Evolutionary conservation across 768 basidiomycete species (phyloP), one percentile per base, ranked within the genome.

Genomic region (Mycena vulgaris): DNA sequence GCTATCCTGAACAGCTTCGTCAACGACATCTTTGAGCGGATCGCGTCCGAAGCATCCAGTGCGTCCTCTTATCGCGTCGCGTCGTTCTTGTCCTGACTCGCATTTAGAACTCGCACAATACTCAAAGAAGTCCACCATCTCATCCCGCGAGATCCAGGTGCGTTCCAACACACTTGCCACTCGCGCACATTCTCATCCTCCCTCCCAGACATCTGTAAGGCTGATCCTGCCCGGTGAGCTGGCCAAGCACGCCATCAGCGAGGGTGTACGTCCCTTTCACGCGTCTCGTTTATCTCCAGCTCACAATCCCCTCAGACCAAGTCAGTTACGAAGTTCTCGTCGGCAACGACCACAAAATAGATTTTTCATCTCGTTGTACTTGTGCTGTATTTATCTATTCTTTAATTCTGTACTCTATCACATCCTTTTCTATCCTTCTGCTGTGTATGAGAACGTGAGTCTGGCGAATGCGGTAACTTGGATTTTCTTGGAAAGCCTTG

Each of bases 41-140:
- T 96, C 76, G 95, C 95, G 17, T 90, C 92, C 0, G 95, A 96
- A 80, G 95, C 95, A 48, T 95, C 95, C 66, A 95, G 93, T 95
- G 75, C 42, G 92, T 88, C 4, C 25, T 28, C 31, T 49, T 9
- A 13, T 6, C 23, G 2, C 13, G 2, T 31, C 10, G 13, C n/a
- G 27, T 49, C 10, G 0, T 56, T 33, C 14, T 39, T 47, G 16
- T 17, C 49, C 68, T 65, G 2, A 55, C 70, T 19, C 55, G 21
- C 16, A 49, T 19, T 5, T 75, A 95, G 96, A 97, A 86, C 93
- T 99, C 75, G 97, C 97, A 56, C 88, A 95, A 4, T 98, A 98
- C 86, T 98, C 97, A 74, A 97, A 98, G 88, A 97, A 97, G 83
- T 98, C 97, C 8, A 99, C 97, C 45, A 98, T 99, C 80, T 98